Evolutionary conservation across 2,329 filamentous ascomycete species (phyloP).

Genomic region (Neurospora sp.): DNA sequence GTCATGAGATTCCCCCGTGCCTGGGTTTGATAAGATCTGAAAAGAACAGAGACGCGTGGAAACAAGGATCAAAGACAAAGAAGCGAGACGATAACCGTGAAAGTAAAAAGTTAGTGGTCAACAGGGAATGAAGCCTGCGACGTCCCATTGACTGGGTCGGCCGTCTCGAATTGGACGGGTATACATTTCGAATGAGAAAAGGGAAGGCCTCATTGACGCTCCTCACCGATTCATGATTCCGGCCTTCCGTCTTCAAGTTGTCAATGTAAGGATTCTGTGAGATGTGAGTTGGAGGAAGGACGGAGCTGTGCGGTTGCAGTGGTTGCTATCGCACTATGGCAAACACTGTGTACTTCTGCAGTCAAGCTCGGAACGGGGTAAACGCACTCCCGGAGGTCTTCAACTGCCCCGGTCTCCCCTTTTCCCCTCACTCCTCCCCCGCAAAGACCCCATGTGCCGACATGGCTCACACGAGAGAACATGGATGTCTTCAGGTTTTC

Average conservation of each 20-base stretch:
- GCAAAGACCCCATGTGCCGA: not conserved
- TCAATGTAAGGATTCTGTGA: not conserved
- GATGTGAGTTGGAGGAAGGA: not conserved
- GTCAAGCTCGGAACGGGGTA: not conserved
- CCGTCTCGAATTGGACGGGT: not conserved
- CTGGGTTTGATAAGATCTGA: not conserved
- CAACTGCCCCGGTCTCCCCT: not conserved
- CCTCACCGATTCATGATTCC: not conserved
- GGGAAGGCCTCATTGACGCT: too few relatives aligned
- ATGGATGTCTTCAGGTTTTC: slow-evolving; percentile 2
- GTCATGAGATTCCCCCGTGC: not conserved
- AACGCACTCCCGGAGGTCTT: not conserved
- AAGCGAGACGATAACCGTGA: not conserved
- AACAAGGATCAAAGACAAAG: not conserved
- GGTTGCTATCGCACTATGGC: not conserved
- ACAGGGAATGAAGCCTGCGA: not conserved
- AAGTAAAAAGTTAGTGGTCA: not conserved
- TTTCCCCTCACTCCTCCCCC: not conserved
- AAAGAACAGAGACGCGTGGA: not conserved
- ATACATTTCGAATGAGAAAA: too few relatives aligned
- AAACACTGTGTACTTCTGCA: not conserved
- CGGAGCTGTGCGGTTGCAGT: not conserved
- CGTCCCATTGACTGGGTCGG: not conserved
- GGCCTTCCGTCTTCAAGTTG: not conserved
- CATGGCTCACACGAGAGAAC: not conserved